Conservation (phyloP, 2,329 filamentous ascomycete species). For the Fusarium virguliforme region DNA sequence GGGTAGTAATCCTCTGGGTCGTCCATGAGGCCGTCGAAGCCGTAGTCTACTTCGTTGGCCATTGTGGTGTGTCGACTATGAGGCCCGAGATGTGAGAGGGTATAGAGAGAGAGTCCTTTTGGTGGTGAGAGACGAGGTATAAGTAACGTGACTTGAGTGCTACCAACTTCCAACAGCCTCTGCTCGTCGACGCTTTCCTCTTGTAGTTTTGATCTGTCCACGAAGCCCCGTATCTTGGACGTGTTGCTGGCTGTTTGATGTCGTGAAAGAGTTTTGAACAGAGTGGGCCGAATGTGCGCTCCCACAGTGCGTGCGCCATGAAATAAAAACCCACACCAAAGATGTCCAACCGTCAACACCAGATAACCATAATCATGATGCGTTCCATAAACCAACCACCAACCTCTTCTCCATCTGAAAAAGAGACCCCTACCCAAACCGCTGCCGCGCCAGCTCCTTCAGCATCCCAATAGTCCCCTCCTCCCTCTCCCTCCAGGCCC, state of each 20-base stretch:
- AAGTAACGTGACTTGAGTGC: not conserved
- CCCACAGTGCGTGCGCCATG: conserved; percentile 47
- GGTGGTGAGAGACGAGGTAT: not conserved
- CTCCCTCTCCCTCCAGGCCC: conserved; percentile 82
- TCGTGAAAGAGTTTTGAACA: conserved; percentile 51
- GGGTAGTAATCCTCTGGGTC: conserved; percentile 88
- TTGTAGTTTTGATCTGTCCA: not conserved
- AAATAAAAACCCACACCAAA: conserved; percentile 24
- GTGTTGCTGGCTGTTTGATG: conserved; percentile 32
- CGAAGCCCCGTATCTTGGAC: conserved; percentile 5
- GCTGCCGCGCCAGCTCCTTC: conserved; percentile 82
- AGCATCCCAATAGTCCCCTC: conserved; percentile 88
- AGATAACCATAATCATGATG: not conserved
- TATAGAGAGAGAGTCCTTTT: conserved; percentile 21
- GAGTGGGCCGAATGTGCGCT: conserved; percentile 50
- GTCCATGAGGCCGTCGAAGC: conserved; percentile 75
- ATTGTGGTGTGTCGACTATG: conserved; percentile 41
- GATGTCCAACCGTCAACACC: not conserved
- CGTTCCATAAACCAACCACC: not conserved
- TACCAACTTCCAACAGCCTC: not conserved
- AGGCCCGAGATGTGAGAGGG: conserved; percentile 19
- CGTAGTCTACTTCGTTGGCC: conserved; percentile 58
- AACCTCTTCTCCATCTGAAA: not conserved
- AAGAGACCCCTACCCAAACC: conserved; percentile 73
- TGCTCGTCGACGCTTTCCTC: not conserved